A percentile compares a stretch with the other conserved stretches of the same genome.
phyloP scores from a whole-genome alignment of 495 filamentous ascomycete species.

The Annulohypoxylon nitens region DNA sequence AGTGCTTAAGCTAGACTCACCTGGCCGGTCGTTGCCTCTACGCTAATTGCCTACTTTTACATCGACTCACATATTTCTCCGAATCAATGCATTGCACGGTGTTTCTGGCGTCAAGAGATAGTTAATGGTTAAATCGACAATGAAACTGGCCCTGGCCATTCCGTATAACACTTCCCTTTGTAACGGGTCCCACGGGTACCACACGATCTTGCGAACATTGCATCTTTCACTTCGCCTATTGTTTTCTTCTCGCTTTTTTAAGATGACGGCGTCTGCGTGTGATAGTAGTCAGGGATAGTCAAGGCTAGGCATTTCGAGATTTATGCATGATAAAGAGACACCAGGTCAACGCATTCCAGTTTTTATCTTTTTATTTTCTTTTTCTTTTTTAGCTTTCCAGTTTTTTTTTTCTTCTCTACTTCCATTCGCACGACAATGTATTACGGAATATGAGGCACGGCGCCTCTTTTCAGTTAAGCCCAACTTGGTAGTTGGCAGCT shows the following conservation, averaged over 20 bases:
- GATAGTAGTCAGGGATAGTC: conserved; percentile 43
- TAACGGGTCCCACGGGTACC: neutral
- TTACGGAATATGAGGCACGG: conserved; percentile 42
- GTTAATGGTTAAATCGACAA: conserved; percentile 12
- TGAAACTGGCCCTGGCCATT: conserved; percentile 21
- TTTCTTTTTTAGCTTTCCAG: conserved; percentile 5
- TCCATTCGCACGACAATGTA: conserved; percentile 40
- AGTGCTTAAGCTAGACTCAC: conserved; percentile 61
- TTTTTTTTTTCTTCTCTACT: conserved; percentile 7
- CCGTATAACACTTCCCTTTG: conserved; percentile 20
- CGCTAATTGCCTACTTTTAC: conserved; percentile 11
- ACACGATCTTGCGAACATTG: neutral
- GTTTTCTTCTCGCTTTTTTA: conserved; percentile 35
- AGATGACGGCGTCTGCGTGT: conserved; percentile 34
- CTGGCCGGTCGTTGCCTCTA: conserved; percentile 15
- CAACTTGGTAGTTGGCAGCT: conserved; percentile 35
- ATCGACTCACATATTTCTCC: neutral
- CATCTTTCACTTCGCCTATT: conserved; percentile 7
- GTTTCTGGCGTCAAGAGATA: conserved; percentile 30
- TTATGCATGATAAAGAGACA: conserved; percentile 43
- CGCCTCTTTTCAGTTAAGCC: conserved; percentile 33
- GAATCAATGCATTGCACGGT: conserved; percentile 31
- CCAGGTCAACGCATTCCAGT: conserved; percentile 36
- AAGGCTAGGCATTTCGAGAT: conserved; percentile 49
- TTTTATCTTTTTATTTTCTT: conserved; percentile 15